Evolutionary conservation across 768 basidiomycete species (phyloP).

Genomic region (Mycena rebaudengoi): DNA sequence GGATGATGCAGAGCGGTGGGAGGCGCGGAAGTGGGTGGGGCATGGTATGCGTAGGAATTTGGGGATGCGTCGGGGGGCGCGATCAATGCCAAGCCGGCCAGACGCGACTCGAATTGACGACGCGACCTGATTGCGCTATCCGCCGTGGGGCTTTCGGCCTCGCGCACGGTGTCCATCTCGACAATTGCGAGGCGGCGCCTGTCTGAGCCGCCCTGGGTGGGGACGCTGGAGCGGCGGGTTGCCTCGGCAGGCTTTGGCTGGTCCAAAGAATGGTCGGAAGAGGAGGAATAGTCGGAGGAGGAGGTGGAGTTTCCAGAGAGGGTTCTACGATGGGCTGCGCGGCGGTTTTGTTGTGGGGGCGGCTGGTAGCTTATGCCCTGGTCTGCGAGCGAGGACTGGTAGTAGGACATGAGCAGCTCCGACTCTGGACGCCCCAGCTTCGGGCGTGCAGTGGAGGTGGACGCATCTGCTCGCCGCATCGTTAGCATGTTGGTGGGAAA

Average conservation of each 20-base stretch:
- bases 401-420: slow-evolving; percentile 59
- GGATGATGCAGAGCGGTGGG: slow-evolving; percentile 31
- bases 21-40: slow-evolving; percentile 61
- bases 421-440: slow-evolving; percentile 44
- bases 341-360: background rate
- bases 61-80: slow-evolving; percentile 76
- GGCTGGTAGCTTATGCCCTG: slow-evolving; percentile 35
- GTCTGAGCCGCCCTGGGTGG: slow-evolving; percentile 68
- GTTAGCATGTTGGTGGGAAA: slow-evolving; percentile 38
- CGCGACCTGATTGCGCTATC: slow-evolving; percentile 46
- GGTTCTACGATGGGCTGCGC: slow-evolving; percentile 12
- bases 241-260: slow-evolving; percentile 33
- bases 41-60: slow-evolving; percentile 58
- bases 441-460: slow-evolving; percentile 24
- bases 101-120: slow-evolving; percentile 48
- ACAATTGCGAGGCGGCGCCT: slow-evolving; percentile 74
- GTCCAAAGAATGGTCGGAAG: slow-evolving; percentile 27
- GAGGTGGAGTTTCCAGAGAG: slow-evolving; percentile 46
- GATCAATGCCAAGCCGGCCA: slow-evolving; percentile 69
- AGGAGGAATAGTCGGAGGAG: slow-evolving; percentile 58
- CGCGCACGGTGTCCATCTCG: slow-evolving; percentile 56
- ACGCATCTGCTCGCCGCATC: slow-evolving; percentile 38
- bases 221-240: slow-evolving; percentile 57
- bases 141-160: slow-evolving; percentile 34
- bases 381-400: slow-evolving; percentile 62